These are phyloP conservation scores for Plenodomus lindquistii DNA, from an alignment of 2,329 filamentous ascomycete genomes.

Conservation along the genomic window DNA sequence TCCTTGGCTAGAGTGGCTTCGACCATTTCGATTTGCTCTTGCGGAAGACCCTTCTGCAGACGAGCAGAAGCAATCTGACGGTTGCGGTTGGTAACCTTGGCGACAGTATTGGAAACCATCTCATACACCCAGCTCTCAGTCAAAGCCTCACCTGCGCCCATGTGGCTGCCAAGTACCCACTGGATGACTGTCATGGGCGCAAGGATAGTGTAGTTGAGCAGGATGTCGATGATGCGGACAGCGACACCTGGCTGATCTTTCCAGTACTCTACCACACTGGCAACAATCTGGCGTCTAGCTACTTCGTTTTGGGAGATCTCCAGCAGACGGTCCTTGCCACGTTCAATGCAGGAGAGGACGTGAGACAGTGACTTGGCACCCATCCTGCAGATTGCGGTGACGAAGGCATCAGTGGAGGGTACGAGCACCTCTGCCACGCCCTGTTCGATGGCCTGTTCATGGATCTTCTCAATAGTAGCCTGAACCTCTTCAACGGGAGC, in stretches of 20 bases:
- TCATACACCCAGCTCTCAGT: slow-evolving; percentile 81
- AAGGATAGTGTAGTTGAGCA: slow-evolving; percentile 95
- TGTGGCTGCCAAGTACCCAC: slow-evolving; percentile 77
- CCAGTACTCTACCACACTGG: slow-evolving; percentile 92
- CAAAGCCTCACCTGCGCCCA: slow-evolving; percentile 68
- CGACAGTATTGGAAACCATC: slow-evolving; percentile 83
- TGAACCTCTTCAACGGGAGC: slow-evolving; percentile 86
- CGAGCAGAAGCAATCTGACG: slow-evolving; percentile 74
- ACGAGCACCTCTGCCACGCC: slow-evolving; percentile 75
- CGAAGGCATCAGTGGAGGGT: slow-evolving; percentile 88
- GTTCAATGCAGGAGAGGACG: slow-evolving; percentile 92
- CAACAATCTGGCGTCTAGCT: slow-evolving; percentile 85
- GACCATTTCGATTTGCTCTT: slow-evolving; percentile 62
- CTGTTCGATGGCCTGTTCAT: slow-evolving; percentile 72
- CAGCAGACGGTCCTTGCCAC: slow-evolving; percentile 85
- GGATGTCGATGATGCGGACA: slow-evolving; percentile 90
- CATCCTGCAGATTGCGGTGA: slow-evolving; percentile 90
- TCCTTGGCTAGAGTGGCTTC: slow-evolving; percentile 72
- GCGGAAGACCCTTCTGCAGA: slow-evolving; percentile 59
- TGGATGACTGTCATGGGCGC: slow-evolving; percentile 83
- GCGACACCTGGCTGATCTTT: slow-evolving; percentile 87
- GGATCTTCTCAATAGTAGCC: slow-evolving; percentile 76
- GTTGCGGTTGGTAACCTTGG: slow-evolving; percentile 85
- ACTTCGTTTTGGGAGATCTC: slow-evolving; percentile 73
- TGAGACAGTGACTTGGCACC: slow-evolving; percentile 96